Conservation (phyloP, 371 early-diverging fungal genomes). For the Mucor racemosus region DNA sequence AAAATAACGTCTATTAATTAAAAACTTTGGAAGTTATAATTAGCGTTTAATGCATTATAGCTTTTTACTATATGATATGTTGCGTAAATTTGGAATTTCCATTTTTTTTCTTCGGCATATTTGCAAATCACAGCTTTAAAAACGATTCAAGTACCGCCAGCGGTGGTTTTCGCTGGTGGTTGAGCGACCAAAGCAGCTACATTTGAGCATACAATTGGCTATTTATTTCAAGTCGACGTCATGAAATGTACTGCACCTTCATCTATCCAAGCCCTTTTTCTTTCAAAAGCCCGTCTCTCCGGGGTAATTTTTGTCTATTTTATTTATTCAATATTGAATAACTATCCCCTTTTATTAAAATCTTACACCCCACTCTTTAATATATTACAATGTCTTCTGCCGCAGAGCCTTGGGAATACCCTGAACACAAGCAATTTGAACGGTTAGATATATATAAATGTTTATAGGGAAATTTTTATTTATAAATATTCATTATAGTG, state of each 20-base stretch:
- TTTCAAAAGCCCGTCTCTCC: slow-evolving; percentile 10
- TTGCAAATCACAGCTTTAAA: too few species aligned
- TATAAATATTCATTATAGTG: slow-evolving; percentile 24
- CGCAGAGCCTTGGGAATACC: slow-evolving; percentile 53
- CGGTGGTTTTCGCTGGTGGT: too few species aligned
- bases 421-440: slow-evolving; percentile 55
- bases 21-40: too few species aligned
- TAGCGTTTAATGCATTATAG: too few species aligned
- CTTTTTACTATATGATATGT: too few species aligned
- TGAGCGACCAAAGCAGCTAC: too few species aligned
- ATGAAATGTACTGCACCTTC: neutral
- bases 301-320: slow-evolving; percentile 14
- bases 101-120: too few species aligned
- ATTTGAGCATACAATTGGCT: too few species aligned
- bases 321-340: slow-evolving; percentile 11
- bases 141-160: too few species aligned
- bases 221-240: neutral
- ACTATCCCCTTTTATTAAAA: slow-evolving; percentile 3
- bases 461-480: too few species aligned
- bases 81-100: too few species aligned
- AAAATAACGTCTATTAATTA: too few species aligned
- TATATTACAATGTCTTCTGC: slow-evolving; percentile 28
- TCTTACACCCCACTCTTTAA: slow-evolving; percentile 22
- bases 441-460: slow-evolving; percentile 27
- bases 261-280: neutral